Evolutionary conservation across 129 eudicot genomes (phyloP).

Genomic region (Centella asiatica): DNA sequence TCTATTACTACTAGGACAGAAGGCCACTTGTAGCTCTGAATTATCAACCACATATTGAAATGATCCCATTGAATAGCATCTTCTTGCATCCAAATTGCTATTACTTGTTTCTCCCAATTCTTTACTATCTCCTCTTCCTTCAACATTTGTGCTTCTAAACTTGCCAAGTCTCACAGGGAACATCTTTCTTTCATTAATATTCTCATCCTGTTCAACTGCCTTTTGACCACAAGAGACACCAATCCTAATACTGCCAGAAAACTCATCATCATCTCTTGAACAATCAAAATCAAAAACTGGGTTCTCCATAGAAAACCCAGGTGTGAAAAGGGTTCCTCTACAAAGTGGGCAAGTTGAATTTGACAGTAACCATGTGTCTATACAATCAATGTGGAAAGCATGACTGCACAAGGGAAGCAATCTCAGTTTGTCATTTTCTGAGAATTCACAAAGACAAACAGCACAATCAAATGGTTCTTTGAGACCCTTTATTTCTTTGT

Average conservation of each 20-base stretch:
- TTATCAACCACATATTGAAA: constrained; percentile 85
- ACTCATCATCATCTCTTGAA: constrained; percentile 37
- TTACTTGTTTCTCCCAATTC: constrained; percentile 78
- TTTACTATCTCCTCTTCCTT: constrained; percentile 20
- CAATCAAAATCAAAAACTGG: constrained; percentile 53
- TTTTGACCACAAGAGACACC: constrained; percentile 38
- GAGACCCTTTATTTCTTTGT: constrained; percentile 69
- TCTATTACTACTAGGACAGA: constrained; percentile 37
- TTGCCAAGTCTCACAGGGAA: constrained; percentile 93
- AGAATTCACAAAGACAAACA: constrained; percentile 84
- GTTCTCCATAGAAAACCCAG: constrained; percentile 67
- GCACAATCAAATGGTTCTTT: constrained; percentile 99
- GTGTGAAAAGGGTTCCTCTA: constrained; percentile 72
- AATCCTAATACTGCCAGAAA: constrained; percentile 15
- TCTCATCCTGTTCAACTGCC: constrained; percentile 27
- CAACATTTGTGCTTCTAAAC: constrained; percentile 48
- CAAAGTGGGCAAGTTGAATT: constrained; percentile 95
- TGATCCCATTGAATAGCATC: constrained; percentile 96
- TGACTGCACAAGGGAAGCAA: constrained; percentile 86
- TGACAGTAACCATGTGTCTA: constrained; percentile 92
- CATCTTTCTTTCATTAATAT: constrained; percentile 55
- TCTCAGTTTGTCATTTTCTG: constrained; percentile 61
- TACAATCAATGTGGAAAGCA: constrained; percentile 93
- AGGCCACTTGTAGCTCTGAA: constrained; percentile 70
- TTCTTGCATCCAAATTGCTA: constrained; percentile 72